Evolutionary conservation across 2,329 filamentous ascomycete genomes (phyloP).

Genomic region (Aspergillus quadricinctus): DNA sequence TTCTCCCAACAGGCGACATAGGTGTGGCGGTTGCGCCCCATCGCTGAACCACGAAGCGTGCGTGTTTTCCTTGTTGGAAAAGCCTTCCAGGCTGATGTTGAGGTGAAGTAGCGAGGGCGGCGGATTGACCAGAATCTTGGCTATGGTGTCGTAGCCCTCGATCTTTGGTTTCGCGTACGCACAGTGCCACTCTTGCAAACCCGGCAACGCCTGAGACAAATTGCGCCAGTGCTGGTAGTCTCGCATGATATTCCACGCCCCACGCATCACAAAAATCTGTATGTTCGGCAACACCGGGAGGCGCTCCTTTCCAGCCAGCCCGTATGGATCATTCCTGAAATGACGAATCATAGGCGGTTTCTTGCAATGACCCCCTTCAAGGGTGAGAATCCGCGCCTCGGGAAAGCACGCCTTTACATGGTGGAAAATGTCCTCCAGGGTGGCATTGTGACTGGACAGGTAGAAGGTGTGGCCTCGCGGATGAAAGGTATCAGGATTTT

Average conservation of each 20-base stretch:
- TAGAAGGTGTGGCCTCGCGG: slow-evolving; percentile 28
- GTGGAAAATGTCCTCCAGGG: slow-evolving; percentile 64
- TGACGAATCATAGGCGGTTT: slow-evolving; percentile 66
- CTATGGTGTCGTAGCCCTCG: slow-evolving; percentile 68
- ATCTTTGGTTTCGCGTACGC: slow-evolving; percentile 65
- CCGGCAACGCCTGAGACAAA: slow-evolving; percentile 61
- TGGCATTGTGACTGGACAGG: slow-evolving; percentile 57
- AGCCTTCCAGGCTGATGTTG: slow-evolving; percentile 66
- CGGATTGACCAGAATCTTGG: slow-evolving; percentile 56
- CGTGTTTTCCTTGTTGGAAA: slow-evolving; percentile 62
- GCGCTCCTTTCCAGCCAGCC: slow-evolving; percentile 25
- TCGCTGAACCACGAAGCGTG: slow-evolving; percentile 49
- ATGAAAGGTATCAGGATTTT: slow-evolving; percentile 22
- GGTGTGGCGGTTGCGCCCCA: slow-evolving; percentile 54
- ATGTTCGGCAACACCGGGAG: slow-evolving; percentile 53
- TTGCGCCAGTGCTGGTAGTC: slow-evolving; percentile 58
- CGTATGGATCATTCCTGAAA: slow-evolving; percentile 42
- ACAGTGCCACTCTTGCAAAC: slow-evolving; percentile 54
- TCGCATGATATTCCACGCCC: slow-evolving; percentile 73
- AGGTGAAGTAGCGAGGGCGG: slow-evolving; percentile 58
- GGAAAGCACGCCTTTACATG: slow-evolving; percentile 59
- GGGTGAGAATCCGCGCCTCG: slow-evolving; percentile 61
- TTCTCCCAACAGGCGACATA: slow-evolving; percentile 61
- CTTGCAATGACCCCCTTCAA: slow-evolving; percentile 73
- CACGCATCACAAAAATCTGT: slow-evolving; percentile 65